Conservation (phyloP, 73 alveolate species). For the Paramecium pentaurelia region DNA sequence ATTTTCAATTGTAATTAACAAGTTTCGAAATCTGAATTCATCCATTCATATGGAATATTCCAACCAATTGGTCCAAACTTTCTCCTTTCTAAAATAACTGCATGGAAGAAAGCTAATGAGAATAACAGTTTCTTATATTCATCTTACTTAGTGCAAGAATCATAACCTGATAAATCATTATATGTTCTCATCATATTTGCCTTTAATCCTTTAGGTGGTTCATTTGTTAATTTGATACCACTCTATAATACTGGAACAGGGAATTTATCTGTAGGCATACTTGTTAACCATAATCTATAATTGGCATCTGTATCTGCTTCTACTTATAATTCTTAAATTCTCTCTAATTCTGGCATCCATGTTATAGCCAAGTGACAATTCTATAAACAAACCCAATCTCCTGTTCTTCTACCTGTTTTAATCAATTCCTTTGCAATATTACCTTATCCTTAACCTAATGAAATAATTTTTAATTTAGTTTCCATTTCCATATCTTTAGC, state of each 20-base stretch:
- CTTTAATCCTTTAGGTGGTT: slow-evolving; percentile 99
- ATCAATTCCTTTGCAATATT: slow-evolving; percentile 90
- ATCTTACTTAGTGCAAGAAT: slow-evolving; percentile 83
- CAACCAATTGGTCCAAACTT: slow-evolving; percentile 99
- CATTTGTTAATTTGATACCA: slow-evolving; percentile 97
- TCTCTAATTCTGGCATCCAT: slow-evolving; percentile 99
- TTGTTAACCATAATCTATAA: slow-evolving; percentile 98
- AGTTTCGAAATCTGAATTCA: slow-evolving; percentile 98
- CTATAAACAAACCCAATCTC: slow-evolving; percentile 99
- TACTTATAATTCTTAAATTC: slow-evolving; percentile 95
- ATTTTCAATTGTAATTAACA: slow-evolving; percentile 88
- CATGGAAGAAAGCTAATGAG: slow-evolving; percentile 99
- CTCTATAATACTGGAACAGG: slow-evolving; percentile 97
- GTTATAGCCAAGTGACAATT: slow-evolving; percentile 99
- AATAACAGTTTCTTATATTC: slow-evolving; percentile 95
- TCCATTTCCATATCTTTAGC: slow-evolving; percentile 96
- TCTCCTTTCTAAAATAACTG: slow-evolving; percentile 99
- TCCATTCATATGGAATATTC: slow-evolving; percentile 99
- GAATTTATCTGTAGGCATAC: slow-evolving; percentile 98
- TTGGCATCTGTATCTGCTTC: slow-evolving; percentile 95
- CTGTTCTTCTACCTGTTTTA: slow-evolving; percentile 89
- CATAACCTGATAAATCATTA: slow-evolving; percentile 85
- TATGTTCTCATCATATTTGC: slow-evolving; percentile 98
- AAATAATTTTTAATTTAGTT: slow-evolving; percentile 89
- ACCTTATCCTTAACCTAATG: slow-evolving; percentile 99